A percentile compares a stretch with the other conserved stretches of the same genome.
These are phyloP conservation scores for Chimonanthus praecox DNA, from an alignment of 164 flowering plant genomes.

Conservation along the genomic window DNA sequence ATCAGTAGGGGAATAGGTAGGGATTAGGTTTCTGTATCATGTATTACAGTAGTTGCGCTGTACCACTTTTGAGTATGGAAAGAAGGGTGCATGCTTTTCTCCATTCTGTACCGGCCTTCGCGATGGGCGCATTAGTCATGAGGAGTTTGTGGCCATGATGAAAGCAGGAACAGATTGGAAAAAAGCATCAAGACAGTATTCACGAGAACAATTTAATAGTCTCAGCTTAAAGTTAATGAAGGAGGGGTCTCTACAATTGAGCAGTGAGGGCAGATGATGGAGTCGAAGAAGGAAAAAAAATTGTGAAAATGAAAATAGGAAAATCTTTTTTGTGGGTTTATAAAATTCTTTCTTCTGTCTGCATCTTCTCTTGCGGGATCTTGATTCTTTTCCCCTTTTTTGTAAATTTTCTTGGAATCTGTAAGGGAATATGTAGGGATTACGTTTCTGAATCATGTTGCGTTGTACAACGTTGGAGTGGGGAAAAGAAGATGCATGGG, in stretches of 20 bases:
- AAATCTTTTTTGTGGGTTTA: conserved; percentile 3
- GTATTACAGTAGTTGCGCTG: neutral
- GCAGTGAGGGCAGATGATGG: conserved; percentile 27
- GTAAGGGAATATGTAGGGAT: neutral
- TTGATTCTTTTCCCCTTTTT: neutral
- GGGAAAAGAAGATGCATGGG: too few species aligned
- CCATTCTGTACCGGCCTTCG: conserved; percentile 8
- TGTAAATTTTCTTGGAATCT: neutral
- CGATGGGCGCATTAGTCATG: conserved; percentile 87
- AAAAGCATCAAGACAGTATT: conserved; percentile 82
- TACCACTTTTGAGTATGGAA: neutral
- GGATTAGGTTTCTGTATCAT: neutral
- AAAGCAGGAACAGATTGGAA: conserved; percentile 93
- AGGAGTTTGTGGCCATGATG: conserved; percentile 79
- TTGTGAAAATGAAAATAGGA: neutral
- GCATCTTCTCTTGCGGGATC: neutral
- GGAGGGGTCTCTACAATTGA: conserved; percentile 54
- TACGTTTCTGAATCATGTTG: neutral
- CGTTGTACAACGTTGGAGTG: too few species aligned
- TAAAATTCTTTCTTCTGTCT: conserved; percentile 10
- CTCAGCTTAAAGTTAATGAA: conserved; percentile 63
- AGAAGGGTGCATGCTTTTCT: too few species aligned
- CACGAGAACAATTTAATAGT: conserved; percentile 65
- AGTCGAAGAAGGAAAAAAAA: neutral
- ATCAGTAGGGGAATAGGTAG: neutral